Conservation (phyloP, 306 rosid species). For the Trichosanthes cucumerina region DNA sequence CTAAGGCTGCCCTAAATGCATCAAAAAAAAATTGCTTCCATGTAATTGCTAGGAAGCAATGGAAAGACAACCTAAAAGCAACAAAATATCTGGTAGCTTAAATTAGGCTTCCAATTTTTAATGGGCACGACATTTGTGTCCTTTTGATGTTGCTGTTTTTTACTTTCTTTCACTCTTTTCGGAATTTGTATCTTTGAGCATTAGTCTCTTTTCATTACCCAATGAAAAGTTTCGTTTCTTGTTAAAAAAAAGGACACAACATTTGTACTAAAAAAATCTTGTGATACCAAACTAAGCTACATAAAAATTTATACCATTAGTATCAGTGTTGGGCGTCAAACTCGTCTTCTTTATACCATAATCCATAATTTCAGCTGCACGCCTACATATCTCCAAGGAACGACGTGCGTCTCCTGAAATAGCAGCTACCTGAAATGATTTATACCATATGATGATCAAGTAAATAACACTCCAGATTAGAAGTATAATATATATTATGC, state of each 20-base stretch:
- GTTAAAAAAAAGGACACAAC: too few relatives aligned
- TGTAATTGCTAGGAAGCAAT: background rate
- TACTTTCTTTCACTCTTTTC: too few relatives aligned
- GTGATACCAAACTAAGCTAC: background rate
- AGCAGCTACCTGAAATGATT: slow-evolving; percentile 69
- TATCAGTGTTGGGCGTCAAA: slow-evolving; percentile 26
- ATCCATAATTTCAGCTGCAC: slow-evolving; percentile 91
- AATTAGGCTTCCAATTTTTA: background rate
- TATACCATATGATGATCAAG: slow-evolving; percentile 12
- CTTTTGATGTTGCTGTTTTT: too few relatives aligned
- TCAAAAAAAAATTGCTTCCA: too few relatives aligned
- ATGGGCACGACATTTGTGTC: background rate
- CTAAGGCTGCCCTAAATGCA: too few relatives aligned
- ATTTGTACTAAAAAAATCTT: too few relatives aligned
- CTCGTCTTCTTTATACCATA: slow-evolving; percentile 41
- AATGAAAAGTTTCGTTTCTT: too few relatives aligned
- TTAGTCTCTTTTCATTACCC: too few relatives aligned
- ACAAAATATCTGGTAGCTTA: background rate
- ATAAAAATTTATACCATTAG: slow-evolving; percentile 37
- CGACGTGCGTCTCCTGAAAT: slow-evolving; percentile 98
- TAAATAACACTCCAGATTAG: slow-evolving; percentile 1
- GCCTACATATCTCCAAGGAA: slow-evolving; percentile 85
- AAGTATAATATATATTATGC: background rate
- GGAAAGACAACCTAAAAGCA: background rate
- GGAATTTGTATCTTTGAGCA: too few relatives aligned